These are phyloP conservation scores for Ophiostoma tasmaniense DNA, from an alignment of 2,329 filamentous ascomycete genomes.

Conservation along the genomic window DNA sequence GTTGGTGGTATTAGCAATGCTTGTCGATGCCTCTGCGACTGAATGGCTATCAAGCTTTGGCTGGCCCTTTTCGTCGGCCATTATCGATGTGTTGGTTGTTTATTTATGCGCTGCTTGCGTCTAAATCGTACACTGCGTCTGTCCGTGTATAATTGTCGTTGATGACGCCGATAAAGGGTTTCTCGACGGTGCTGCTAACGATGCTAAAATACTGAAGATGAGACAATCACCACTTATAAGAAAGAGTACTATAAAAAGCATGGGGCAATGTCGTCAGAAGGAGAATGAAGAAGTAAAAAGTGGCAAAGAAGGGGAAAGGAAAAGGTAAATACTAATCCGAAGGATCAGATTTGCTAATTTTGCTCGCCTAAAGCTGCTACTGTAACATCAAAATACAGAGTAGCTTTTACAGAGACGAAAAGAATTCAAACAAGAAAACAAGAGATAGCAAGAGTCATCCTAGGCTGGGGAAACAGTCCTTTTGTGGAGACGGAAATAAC, in stretches of 20 bases:
- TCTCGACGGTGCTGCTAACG: too few species aligned
- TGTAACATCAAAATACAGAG: neutral
- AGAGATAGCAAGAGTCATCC: neutral
- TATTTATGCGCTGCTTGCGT: neutral
- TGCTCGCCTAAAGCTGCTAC: neutral
- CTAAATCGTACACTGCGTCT: neutral
- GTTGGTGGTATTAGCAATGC: neutral
- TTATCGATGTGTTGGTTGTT: neutral
- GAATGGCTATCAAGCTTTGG: neutral
- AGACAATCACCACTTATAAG: neutral
- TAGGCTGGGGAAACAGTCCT: neutral
- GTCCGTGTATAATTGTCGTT: too few species aligned
- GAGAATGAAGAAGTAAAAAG: neutral
- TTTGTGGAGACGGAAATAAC: neutral
- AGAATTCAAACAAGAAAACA: neutral
- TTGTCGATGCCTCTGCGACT: neutral
- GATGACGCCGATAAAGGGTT: too few species aligned
- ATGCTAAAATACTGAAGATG: too few species aligned
- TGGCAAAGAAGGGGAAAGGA: neutral
- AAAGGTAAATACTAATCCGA: neutral
- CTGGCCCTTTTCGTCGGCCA: neutral
- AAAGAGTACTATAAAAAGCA: neutral
- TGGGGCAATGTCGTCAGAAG: neutral
- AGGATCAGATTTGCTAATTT: neutral
- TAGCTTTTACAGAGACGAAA: neutral